Percentiles rank a stretch among this genome's conserved stretches.
These are phyloP conservation scores for Terfezia boudieri DNA, from an alignment of 495 filamentous ascomycete genomes.

Conservation along the genomic window DNA sequence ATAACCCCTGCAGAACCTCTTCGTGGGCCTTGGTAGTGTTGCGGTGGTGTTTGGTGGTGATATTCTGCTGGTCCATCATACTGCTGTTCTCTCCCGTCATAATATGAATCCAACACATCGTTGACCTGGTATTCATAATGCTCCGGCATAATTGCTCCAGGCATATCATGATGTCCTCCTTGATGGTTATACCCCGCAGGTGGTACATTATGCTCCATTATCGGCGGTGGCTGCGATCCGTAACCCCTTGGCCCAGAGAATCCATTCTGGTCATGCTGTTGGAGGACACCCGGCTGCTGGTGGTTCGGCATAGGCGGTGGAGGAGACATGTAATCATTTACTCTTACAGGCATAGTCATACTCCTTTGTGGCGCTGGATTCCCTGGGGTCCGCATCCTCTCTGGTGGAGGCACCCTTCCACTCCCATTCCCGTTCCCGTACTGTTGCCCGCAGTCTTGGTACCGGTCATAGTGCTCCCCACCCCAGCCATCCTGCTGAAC, in stretches of 20 bases:
- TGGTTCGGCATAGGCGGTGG: neutral
- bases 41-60: neutral
- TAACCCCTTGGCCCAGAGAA: neutral
- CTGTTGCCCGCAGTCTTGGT: neutral
- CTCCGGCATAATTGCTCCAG: neutral
- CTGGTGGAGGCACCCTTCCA: neutral
- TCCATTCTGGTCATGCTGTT: neutral
- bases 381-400: neutral
- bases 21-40: slow-evolving; percentile 3
- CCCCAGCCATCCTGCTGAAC: neutral
- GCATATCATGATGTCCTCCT: neutral
- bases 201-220: neutral
- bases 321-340: neutral
- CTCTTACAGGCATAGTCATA: neutral
- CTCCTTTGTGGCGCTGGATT: neutral
- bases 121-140: slow-evolving; percentile 2
- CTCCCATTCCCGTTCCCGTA: neutral
- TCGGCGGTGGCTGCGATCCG: neutral
- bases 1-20: slow-evolving; percentile 3
- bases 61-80: slow-evolving; percentile 2
- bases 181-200: neutral
- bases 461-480: neutral
- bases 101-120: slow-evolving; percentile 15
- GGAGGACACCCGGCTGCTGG: neutral
- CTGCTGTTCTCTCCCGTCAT: slow-evolving; percentile 6